phyloP scores from a whole-genome alignment of 805 yeast species.

The Soucietia sequanensis region DNA sequence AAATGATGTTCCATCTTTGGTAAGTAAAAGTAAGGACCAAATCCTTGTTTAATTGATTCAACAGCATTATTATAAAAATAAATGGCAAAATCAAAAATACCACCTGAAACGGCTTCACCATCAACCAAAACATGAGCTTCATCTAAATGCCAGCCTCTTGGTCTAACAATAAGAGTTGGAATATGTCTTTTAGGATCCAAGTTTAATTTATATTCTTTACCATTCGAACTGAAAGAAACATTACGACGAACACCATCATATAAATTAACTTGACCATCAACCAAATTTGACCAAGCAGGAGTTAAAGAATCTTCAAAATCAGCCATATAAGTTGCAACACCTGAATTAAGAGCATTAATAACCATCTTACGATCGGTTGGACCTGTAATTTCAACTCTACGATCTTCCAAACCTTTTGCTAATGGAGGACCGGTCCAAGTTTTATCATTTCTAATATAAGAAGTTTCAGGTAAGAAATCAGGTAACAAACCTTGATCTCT shows the following conservation, averaged over 20 bases:
- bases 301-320: conserved; percentile 84
- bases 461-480: conserved; percentile 68
- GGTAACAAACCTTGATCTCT: conserved; percentile 64
- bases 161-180: conserved; percentile 80
- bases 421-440: conserved; percentile 75
- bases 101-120: conserved; percentile 75
- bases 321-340: conserved; percentile 81
- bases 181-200: conserved; percentile 53
- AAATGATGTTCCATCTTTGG: conserved; percentile 87
- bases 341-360: conserved; percentile 75
- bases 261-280: conserved; percentile 78
- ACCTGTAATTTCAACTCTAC: conserved; percentile 82
- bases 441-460: conserved; percentile 64
- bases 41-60: conserved; percentile 58
- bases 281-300: conserved; percentile 79
- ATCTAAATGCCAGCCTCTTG: conserved; percentile 85
- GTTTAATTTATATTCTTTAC: conserved; percentile 44
- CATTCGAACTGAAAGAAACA: conserved; percentile 42
- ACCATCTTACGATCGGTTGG: conserved; percentile 85
- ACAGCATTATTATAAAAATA: conserved; percentile 75
- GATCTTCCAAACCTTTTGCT: conserved; percentile 69
- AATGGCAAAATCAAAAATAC: conserved; percentile 75
- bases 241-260: conserved; percentile 74
- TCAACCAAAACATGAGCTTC: conserved; percentile 71
- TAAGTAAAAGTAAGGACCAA: conserved; percentile 78